These are phyloP conservation scores for Dactylorhiza incarnata DNA, from an alignment of 106 monocot species.

Conservation along the genomic window DNA sequence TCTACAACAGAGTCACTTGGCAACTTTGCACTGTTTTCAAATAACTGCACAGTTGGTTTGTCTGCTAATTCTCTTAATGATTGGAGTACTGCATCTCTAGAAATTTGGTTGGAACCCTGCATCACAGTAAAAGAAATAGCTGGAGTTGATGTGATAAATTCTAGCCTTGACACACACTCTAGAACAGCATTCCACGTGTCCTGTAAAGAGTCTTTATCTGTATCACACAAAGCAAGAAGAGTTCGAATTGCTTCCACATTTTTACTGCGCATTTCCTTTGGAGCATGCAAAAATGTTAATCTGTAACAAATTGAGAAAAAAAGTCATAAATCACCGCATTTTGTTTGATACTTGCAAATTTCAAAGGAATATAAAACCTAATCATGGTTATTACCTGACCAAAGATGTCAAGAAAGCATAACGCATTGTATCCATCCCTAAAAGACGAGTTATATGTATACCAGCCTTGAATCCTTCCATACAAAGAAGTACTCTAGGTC, in stretches of 20 bases:
- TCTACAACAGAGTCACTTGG: slow-evolving; percentile 93
- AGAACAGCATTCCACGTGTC: slow-evolving; percentile 99
- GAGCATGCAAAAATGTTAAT: slow-evolving; percentile 95
- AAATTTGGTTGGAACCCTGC: slow-evolving; percentile 98
- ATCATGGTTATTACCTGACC: slow-evolving; percentile 47
- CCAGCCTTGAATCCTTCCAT: slow-evolving; percentile 93
- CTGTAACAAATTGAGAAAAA: slow-evolving; percentile 29
- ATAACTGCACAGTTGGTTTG: slow-evolving; percentile 87
- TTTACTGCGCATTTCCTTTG: slow-evolving; percentile 94
- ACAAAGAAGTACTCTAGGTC: slow-evolving; percentile 75
- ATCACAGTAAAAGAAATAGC: slow-evolving; percentile 81
- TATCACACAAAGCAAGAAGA: slow-evolving; percentile 63
- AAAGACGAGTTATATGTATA: slow-evolving; percentile 74
- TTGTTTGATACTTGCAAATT: neutral
- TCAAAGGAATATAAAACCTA: neutral
- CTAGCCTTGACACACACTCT: slow-evolving; percentile 98
- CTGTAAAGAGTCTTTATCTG: slow-evolving; percentile 69
- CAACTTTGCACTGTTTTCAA: slow-evolving; percentile 84
- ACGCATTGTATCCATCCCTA: slow-evolving; percentile 99
- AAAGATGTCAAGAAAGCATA: slow-evolving; percentile 95
- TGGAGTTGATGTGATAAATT: slow-evolving; percentile 80
- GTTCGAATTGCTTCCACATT: slow-evolving; percentile 95
- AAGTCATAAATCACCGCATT: neutral
- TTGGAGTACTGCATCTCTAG: slow-evolving; percentile 78
- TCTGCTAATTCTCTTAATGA: slow-evolving; percentile 80